phyloP scores from a whole-genome alignment of 1,139 yeast genomes.

The Blastobotrys elegans region DNA sequence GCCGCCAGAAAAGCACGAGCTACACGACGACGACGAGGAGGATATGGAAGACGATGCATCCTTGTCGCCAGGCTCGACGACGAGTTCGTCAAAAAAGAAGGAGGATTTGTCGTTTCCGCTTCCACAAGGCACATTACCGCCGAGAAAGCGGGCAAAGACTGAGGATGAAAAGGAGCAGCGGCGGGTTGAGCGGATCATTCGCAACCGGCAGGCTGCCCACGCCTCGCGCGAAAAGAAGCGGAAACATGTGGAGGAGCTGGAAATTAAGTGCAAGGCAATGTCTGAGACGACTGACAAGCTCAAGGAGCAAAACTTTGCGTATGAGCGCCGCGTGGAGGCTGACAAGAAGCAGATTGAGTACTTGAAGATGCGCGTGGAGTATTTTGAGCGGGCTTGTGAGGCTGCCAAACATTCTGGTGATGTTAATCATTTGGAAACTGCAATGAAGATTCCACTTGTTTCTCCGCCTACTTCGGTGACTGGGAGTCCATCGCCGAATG shows the following conservation, averaged over 20 bases:
- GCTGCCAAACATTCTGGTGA: slow-evolving; percentile 32
- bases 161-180: slow-evolving; percentile 97
- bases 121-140: slow-evolving; percentile 59
- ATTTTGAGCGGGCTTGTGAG: slow-evolving; percentile 11
- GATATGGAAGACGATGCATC: no score
- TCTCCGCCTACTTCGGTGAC: neutral
- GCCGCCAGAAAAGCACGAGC: no score
- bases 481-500: neutral
- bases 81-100: slow-evolving; percentile 5
- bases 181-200: slow-evolving; percentile 81
- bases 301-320: slow-evolving; percentile 15
- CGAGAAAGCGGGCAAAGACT: slow-evolving; percentile 94
- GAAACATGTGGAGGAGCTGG: slow-evolving; percentile 82
- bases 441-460: neutral
- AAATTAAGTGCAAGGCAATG: slow-evolving; percentile 39
- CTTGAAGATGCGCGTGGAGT: neutral
- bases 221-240: slow-evolving; percentile 96
- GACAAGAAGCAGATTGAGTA: neutral
- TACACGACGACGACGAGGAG: no score
- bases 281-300: slow-evolving; percentile 30
- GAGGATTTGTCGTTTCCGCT: slow-evolving; percentile 31
- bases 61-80: no score
- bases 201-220: slow-evolving; percentile 96
- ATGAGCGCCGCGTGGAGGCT: slow-evolving; percentile 16
- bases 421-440: slow-evolving; percentile 24